Conservation (phyloP, 1,284 basidiomycete species). For the Cutaneotrichosporon mucoides region DNA sequence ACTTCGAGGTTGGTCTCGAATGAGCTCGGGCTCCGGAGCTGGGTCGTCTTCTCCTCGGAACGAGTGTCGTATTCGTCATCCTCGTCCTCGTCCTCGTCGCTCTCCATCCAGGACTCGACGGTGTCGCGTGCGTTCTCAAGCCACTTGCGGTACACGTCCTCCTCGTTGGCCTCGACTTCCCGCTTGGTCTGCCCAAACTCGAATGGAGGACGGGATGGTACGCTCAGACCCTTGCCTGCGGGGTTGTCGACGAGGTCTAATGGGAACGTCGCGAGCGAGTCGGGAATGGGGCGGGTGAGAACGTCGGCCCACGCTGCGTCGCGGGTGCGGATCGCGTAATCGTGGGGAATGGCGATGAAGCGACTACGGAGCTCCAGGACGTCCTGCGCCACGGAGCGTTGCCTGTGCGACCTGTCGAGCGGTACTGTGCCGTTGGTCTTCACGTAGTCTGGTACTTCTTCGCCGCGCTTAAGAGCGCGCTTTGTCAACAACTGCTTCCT, state of each 20-base stretch:
- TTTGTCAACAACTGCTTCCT: constrained; percentile 65
- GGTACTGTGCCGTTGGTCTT: constrained; percentile 26
- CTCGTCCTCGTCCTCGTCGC: constrained; percentile 22
- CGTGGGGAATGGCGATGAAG: constrained; percentile 58
- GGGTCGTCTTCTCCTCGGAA: not conserved
- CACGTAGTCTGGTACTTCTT: constrained; percentile 4
- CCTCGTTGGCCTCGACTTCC: constrained; percentile 81
- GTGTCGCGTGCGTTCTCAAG: constrained; percentile 59
- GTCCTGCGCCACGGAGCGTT: constrained; percentile 34
- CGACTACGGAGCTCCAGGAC: not conserved
- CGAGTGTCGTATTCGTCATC: too few species aligned
- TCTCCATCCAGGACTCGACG: constrained; percentile 57
- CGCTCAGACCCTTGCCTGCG: constrained; percentile 43
- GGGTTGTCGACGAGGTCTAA: constrained; percentile 27
- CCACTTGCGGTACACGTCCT: constrained; percentile 72
- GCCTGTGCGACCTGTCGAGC: constrained; percentile 39
- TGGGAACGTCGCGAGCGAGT: constrained; percentile 52
- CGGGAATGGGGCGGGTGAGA: constrained; percentile 60
- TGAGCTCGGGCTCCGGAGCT: constrained; percentile 54
- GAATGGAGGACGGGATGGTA: constrained; percentile 76
- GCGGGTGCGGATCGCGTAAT: constrained; percentile 63
- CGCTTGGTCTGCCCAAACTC: constrained; percentile 73
- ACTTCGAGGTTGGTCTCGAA: constrained; percentile 88
- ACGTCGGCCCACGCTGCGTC: constrained; percentile 55
- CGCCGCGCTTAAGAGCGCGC: constrained; percentile 77